A percentile compares a stretch with the other conserved stretches of the same genome.
Conservation (phyloP, 1,284 basidiomycete species). For the Puccinia triticina region DNA sequence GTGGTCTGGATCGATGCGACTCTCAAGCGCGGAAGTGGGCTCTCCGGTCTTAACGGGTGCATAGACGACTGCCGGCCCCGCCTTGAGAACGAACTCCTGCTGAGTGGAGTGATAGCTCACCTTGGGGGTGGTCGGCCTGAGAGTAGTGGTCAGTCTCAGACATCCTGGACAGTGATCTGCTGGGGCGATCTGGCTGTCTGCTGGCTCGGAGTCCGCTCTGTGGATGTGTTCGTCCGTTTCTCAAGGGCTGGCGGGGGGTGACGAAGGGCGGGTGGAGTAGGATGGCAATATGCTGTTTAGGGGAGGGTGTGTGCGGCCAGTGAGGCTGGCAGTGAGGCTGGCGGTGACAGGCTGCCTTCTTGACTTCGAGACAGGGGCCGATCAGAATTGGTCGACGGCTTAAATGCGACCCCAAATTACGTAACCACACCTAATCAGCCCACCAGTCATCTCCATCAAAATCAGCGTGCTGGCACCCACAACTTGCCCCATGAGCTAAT, state of each 20-base stretch:
- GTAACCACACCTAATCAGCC: too few species aligned
- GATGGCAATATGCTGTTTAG: too few species aligned
- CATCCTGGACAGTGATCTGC: neutral
- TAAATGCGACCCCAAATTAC: too few species aligned
- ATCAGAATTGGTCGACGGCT: too few species aligned
- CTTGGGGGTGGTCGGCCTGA: constrained; percentile 12
- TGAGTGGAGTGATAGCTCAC: neutral
- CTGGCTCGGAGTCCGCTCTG: neutral
- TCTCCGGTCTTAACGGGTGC: too few species aligned
- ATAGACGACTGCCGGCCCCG: neutral
- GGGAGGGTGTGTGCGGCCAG: too few species aligned
- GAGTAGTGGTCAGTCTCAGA: constrained; percentile 24
- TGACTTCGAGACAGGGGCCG: too few species aligned
- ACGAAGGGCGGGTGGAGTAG: neutral
- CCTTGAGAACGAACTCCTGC: neutral
- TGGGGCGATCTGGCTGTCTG: neutral
- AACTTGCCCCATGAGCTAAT: too few species aligned
- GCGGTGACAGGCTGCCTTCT: too few species aligned
- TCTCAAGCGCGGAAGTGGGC: neutral
- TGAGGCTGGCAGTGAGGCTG: too few species aligned
- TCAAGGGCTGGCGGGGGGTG: neutral
- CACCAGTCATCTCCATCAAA: too few species aligned
- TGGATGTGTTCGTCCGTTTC: neutral
- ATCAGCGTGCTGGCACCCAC: too few species aligned
- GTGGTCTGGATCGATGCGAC: neutral